Conservation (phyloP, 441 rosid species). For the Erodium chrysanthum region DNA sequence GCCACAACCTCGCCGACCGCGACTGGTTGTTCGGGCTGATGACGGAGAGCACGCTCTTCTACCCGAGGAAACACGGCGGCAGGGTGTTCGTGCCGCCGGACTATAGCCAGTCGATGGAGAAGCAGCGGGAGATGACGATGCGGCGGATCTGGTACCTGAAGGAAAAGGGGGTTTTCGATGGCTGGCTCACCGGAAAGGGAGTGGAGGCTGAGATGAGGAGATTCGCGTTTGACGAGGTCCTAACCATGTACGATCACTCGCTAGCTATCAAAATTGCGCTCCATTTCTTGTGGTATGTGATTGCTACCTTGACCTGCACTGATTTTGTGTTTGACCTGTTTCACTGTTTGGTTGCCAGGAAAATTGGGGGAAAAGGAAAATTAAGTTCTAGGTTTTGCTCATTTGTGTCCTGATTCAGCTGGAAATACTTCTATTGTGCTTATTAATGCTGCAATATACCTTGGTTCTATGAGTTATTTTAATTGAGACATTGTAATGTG, state of each 20-base stretch:
- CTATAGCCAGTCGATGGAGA: conserved; percentile 78
- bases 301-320: too few relatives aligned
- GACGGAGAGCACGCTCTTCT: conserved; percentile 56
- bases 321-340: too few relatives aligned
- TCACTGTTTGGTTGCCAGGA: neutral
- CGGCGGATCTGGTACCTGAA: conserved; percentile 42
- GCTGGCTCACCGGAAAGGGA: conserved; percentile 57
- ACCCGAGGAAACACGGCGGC: conserved; percentile 50
- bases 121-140: conserved; percentile 74
- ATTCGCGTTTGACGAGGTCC: conserved; percentile 46
- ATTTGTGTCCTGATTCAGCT: too few relatives aligned
- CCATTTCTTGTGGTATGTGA: conserved; percentile 70
- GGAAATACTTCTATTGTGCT: too few relatives aligned
- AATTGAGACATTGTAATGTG: neutral
- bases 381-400: neutral
- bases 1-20: conserved; percentile 51
- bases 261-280: conserved; percentile 55
- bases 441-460: too few relatives aligned
- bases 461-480: neutral
- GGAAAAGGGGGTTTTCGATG: conserved; percentile 51
- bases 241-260: conserved; percentile 58
- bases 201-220: conserved; percentile 49
- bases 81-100: conserved; percentile 56
- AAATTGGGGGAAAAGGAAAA: neutral
- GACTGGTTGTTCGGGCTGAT: conserved; percentile 69